Evolutionary conservation across 257 asterid genomes (phyloP).

Genomic region (Solanum gandarillasii): DNA sequence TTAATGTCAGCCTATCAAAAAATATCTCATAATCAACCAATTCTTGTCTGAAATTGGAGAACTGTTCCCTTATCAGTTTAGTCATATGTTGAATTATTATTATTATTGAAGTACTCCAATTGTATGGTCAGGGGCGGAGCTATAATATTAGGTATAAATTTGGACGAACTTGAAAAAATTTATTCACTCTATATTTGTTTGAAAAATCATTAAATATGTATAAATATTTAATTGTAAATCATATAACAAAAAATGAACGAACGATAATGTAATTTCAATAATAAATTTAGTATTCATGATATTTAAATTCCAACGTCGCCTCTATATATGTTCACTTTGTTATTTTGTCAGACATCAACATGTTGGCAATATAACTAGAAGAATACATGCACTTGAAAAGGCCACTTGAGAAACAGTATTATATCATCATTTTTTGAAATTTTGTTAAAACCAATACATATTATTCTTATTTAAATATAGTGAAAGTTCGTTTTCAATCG

Average conservation of each 20-base stretch:
- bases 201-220: background rate
- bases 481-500: background rate
- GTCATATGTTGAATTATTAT: background rate
- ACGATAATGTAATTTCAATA: no score
- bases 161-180: rapidly evolving
- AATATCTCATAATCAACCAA: background rate
- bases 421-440: background rate
- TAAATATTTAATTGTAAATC: background rate
- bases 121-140: background rate
- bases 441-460: background rate
- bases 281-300: background rate
- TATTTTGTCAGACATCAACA: background rate
- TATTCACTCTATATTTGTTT: no score
- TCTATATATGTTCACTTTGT: background rate
- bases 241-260: background rate
- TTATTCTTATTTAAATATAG: background rate
- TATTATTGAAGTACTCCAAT: background rate
- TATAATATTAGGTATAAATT: background rate
- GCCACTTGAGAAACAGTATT: background rate
- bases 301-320: no score
- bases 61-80: background rate
- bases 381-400: background rate
- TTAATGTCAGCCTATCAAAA: background rate
- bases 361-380: background rate
- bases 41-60: background rate